These are phyloP conservation scores for Pythium plurisporium DNA, from an alignment of 352 stramenopile genomes.

Conservation along the genomic window DNA sequence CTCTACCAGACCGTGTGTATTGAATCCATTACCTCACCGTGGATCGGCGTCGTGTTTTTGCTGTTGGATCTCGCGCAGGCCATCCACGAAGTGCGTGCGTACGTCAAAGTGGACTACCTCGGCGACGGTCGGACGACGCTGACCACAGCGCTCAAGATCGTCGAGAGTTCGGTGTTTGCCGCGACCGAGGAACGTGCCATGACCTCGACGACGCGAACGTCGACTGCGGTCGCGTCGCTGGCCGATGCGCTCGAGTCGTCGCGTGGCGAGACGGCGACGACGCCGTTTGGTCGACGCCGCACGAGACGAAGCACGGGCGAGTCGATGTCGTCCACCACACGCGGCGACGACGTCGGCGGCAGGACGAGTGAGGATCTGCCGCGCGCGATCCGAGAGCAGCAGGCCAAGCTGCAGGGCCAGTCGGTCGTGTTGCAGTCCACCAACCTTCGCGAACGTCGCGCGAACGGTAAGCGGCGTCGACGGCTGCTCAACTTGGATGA, in stretches of 20 bases:
- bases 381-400: background rate
- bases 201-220: background rate
- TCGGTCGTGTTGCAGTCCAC: constrained; percentile 7
- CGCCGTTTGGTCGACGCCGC: background rate
- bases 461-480: constrained; percentile 1
- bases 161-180: constrained; percentile 8
- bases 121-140: constrained; percentile 10
- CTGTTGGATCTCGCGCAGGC: constrained; percentile 13
- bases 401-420: background rate
- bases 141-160: constrained; percentile 11
- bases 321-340: background rate
- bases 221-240: background rate
- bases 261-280: background rate
- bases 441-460: background rate
- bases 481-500: constrained; percentile 3
- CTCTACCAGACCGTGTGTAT: constrained; percentile 35
- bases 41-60: constrained; percentile 11
- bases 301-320: background rate
- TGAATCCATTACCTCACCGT: constrained; percentile 8
- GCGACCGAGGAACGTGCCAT: background rate
- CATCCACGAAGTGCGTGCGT: constrained; percentile 10
- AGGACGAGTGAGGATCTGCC: background rate
- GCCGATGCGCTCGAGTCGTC: background rate
- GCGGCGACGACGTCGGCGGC: background rate
- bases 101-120: constrained; percentile 8